Conservation (phyloP, 1,284 basidiomycete genomes). For the Cutaneotrichosporon arboriforme region DNA sequence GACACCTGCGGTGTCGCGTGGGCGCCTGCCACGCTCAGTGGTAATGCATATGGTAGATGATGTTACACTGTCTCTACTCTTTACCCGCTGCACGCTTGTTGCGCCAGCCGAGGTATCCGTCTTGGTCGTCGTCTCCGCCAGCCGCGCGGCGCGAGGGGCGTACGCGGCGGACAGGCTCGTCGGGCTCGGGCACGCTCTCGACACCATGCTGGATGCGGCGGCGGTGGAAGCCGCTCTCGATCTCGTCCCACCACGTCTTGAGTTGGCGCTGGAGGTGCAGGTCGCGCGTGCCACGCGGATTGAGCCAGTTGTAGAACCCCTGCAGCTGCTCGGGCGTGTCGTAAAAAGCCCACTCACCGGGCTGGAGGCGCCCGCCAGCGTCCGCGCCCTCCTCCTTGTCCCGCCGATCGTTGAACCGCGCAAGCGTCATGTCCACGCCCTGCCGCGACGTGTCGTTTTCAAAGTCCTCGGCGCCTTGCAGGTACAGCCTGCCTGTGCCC, state of each 20-base stretch:
- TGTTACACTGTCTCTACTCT: neutral
- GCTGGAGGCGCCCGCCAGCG: constrained; percentile 55
- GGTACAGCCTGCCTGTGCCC: constrained; percentile 79
- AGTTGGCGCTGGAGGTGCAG: constrained; percentile 71
- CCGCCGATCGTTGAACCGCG: constrained; percentile 54
- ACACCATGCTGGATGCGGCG: constrained; percentile 30
- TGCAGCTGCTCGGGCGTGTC: constrained; percentile 80
- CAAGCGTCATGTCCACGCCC: constrained; percentile 54
- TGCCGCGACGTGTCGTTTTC: constrained; percentile 61
- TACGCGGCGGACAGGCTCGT: constrained; percentile 9
- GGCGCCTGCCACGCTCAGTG: too few species aligned
- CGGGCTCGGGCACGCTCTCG: constrained; percentile 13
- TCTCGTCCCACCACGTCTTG: constrained; percentile 77
- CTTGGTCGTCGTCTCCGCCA: constrained; percentile 19
- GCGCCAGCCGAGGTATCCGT: constrained; percentile 32
- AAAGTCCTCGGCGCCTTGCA: constrained; percentile 78
- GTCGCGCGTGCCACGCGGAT: constrained; percentile 83
- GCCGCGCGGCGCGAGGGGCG: constrained; percentile 16
- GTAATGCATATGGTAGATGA: constrained; percentile 3
- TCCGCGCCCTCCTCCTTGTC: constrained; percentile 63
- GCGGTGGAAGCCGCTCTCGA: constrained; percentile 64
- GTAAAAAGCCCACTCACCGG: constrained; percentile 85
- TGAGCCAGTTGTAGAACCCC: constrained; percentile 79
- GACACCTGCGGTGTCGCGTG: too few species aligned
- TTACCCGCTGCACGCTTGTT: constrained; percentile 7